These are phyloP conservation scores for Ganoderma lucidum DNA, from an alignment of 1,284 basidiomycete species.

Conservation along the genomic window DNA sequence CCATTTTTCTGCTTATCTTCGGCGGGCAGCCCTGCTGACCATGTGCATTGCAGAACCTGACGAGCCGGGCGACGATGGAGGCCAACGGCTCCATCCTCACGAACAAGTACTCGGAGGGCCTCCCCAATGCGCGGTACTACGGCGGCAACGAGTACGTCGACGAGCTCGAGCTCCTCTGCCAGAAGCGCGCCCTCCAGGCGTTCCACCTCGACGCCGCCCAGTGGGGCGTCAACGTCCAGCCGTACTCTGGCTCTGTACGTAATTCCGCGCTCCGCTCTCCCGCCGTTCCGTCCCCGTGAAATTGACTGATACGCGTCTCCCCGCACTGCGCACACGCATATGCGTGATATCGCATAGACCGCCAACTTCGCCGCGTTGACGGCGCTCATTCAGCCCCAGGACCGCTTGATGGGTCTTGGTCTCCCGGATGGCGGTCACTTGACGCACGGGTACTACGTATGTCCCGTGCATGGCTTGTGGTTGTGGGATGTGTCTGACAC, in stretches of 20 bases:
- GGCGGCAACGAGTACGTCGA: slow-evolving; percentile 98
- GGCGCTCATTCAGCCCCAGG: slow-evolving; percentile 96
- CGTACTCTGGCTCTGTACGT: slow-evolving; percentile 87
- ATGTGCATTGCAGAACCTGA: slow-evolving; percentile 78
- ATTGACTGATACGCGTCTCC: slow-evolving; percentile 8
- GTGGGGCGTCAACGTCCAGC: slow-evolving; percentile 99
- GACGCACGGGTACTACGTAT: slow-evolving; percentile 96
- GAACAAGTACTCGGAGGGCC: slow-evolving; percentile 98
- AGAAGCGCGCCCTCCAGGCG: slow-evolving; percentile 94
- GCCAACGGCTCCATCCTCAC: slow-evolving; percentile 99
- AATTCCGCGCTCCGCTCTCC: slow-evolving; percentile 15
- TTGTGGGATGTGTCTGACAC: background rate
- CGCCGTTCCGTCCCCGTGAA: background rate
- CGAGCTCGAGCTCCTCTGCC: slow-evolving; percentile 94
- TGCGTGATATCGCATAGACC: slow-evolving; percentile 11
- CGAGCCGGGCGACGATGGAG: slow-evolving; percentile 94
- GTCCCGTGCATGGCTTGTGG: slow-evolving; percentile 35
- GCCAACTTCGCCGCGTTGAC: slow-evolving; percentile 96
- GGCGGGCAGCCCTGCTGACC: slow-evolving; percentile 12
- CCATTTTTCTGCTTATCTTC: slow-evolving; percentile 31
- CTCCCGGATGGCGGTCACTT: slow-evolving; percentile 99
- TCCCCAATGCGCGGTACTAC: slow-evolving; percentile 96
- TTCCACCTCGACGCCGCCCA: slow-evolving; percentile 94
- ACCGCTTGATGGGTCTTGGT: slow-evolving; percentile 99
- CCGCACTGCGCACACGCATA: background rate